A percentile compares a stretch with the other conserved stretches of the same genome.
These are phyloP conservation scores for Ophiostoma ips DNA, from an alignment of 2,329 filamentous ascomycete genomes.

Conservation along the genomic window DNA sequence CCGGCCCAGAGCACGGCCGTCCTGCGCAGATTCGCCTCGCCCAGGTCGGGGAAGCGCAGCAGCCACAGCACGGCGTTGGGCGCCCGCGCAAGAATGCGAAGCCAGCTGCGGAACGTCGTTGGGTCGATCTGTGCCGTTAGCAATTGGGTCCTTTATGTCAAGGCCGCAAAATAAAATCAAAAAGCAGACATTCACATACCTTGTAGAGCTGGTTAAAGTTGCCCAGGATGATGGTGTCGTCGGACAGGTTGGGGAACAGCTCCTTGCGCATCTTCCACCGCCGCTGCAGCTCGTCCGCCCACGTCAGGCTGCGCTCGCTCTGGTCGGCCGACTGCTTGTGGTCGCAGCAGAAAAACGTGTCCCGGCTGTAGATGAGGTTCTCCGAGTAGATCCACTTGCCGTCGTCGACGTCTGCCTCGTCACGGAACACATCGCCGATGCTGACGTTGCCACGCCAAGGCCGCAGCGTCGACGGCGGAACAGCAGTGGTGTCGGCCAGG, in stretches of 20 bases:
- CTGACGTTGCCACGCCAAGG: conserved; percentile 64
- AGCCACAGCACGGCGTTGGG: conserved; percentile 91
- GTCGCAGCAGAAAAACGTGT: conserved; percentile 98
- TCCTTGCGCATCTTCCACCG: conserved; percentile 91
- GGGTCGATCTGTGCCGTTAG: conserved; percentile 66
- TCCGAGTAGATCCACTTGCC: conserved; percentile 92
- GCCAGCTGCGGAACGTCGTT: conserved; percentile 88
- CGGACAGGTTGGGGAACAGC: conserved; percentile 67
- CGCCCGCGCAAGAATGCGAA: conserved; percentile 73
- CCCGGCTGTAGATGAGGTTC: conserved; percentile 86
- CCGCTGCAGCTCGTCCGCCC: conserved; percentile 69
- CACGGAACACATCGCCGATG: conserved; percentile 53
- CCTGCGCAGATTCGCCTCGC: conserved; percentile 68
- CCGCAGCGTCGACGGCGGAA: conserved; percentile 68
- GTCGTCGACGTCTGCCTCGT: conserved; percentile 52
- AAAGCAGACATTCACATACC: conserved; percentile 35
- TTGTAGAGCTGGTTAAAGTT: conserved; percentile 99
- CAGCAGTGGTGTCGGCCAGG: conserved; percentile 74
- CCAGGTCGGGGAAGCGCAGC: conserved; percentile 87
- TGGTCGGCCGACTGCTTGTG: conserved; percentile 71
- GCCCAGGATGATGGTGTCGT: conserved; percentile 80
- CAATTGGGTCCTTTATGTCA: neutral
- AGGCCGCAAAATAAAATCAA: neutral
- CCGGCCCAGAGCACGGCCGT: conserved; percentile 79
- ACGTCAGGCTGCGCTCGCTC: conserved; percentile 51